phyloP scores from a whole-genome alignment of 2,329 filamentous ascomycete genomes.

The Trichophyton mentagrophytes region DNA sequence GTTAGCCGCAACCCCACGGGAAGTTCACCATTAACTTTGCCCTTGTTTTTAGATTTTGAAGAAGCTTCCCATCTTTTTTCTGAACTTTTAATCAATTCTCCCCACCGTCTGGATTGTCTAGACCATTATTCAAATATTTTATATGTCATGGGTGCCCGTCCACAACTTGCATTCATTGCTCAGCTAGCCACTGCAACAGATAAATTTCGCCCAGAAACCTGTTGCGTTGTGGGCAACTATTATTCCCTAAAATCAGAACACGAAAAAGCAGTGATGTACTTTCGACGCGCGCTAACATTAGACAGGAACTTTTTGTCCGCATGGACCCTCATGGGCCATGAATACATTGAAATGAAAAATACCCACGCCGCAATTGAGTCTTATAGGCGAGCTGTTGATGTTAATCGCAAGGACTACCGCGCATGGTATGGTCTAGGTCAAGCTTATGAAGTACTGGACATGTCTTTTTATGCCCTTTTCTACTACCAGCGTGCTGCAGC shows the following conservation, averaged over 20 bases:
- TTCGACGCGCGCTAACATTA: slow-evolving; percentile 78
- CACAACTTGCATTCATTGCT: slow-evolving; percentile 83
- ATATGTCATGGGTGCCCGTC: slow-evolving; percentile 77
- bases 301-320: slow-evolving; percentile 85
- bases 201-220: slow-evolving; percentile 93
- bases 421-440: slow-evolving; percentile 97
- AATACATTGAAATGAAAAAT: slow-evolving; percentile 97
- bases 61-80: slow-evolving; percentile 50
- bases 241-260: slow-evolving; percentile 89
- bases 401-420: slow-evolving; percentile 89
- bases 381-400: slow-evolving; percentile 87
- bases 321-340: slow-evolving; percentile 98
- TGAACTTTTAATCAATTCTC: slow-evolving; percentile 54
- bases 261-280: slow-evolving; percentile 97
- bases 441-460: slow-evolving; percentile 94
- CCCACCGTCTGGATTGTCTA: slow-evolving; percentile 67
- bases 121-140: slow-evolving; percentile 97
- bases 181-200: slow-evolving; percentile 84
- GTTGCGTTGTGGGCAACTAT: slow-evolving; percentile 94
- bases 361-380: slow-evolving; percentile 96
- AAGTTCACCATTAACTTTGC: slow-evolving; percentile 8
- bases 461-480: slow-evolving; percentile 93
- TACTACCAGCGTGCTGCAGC: slow-evolving; percentile 95
- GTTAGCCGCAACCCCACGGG: neutral
- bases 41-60: slow-evolving; percentile 41